Conservation (phyloP, 2,329 filamentous ascomycete genomes). For the Diatrype stigma region DNA sequence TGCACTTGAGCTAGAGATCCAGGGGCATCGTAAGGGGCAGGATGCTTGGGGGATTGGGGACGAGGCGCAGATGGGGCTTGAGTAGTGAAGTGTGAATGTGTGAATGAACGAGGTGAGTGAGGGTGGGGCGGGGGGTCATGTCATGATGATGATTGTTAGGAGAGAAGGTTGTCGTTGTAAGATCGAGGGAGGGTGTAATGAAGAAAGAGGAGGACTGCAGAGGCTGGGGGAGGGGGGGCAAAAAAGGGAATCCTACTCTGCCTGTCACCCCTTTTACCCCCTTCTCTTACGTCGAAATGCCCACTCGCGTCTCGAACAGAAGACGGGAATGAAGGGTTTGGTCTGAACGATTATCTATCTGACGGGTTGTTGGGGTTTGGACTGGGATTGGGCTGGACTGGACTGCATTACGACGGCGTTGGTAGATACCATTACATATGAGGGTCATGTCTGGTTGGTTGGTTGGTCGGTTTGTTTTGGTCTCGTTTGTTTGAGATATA, state of each 20-base stretch:
- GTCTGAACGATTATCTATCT: too few relatives aligned
- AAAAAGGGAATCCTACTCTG: too few relatives aligned
- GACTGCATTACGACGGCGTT: neutral
- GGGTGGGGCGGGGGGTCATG: neutral
- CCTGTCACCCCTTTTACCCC: neutral
- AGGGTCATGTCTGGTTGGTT: neutral
- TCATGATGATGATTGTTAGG: too few relatives aligned
- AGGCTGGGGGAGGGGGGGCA: too few relatives aligned
- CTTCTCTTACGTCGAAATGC: neutral
- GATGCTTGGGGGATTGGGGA: constrained; percentile 76
- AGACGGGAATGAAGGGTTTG: too few relatives aligned
- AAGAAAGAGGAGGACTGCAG: too few relatives aligned
- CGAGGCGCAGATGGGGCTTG: constrained; percentile 78
- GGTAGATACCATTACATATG: neutral
- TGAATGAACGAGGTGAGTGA: neutral
- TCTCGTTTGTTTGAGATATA: too few relatives aligned
- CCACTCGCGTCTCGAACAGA: too few relatives aligned
- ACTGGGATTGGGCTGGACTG: too few relatives aligned
- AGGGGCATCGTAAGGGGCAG: constrained; percentile 50
- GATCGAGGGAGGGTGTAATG: too few relatives aligned
- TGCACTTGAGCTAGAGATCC: constrained; percentile 45
- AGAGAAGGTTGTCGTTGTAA: neutral
- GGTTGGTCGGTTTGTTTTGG: too few relatives aligned
- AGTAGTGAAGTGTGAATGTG: constrained; percentile 41
- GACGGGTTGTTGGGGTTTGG: too few relatives aligned